Percentiles rank a stretch among this genome's conserved stretches.
Conservation (phyloP, 129 eudicot species). For the Artemisia tridentata region DNA sequence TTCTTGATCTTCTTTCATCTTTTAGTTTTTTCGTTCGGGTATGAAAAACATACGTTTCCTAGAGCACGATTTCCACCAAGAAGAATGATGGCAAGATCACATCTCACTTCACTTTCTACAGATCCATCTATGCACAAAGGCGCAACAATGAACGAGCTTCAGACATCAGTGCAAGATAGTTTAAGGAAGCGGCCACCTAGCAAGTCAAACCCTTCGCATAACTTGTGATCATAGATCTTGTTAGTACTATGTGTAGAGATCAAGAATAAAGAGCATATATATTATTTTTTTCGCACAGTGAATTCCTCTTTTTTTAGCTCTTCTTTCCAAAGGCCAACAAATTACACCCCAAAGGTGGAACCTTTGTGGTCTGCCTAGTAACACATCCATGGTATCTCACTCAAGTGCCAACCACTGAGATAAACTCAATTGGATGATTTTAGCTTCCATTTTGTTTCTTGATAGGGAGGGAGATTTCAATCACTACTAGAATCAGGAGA, state of each 20-base stretch:
- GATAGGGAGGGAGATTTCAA: slow-evolving; percentile 6
- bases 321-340: neutral
- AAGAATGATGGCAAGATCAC: slow-evolving; percentile 39
- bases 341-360: neutral
- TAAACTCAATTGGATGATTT: slow-evolving; percentile 19
- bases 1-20: slow-evolving; percentile 40
- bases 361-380: neutral
- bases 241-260: slow-evolving; percentile 25
- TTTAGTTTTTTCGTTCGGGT: slow-evolving; percentile 11
- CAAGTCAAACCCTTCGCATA: slow-evolving; percentile 72
- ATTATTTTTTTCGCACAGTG: neutral
- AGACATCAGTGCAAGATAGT: slow-evolving; percentile 49
- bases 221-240: slow-evolving; percentile 37
- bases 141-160: slow-evolving; percentile 33
- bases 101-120: slow-evolving; percentile 36
- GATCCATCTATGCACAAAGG: slow-evolving; percentile 41
- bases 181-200: slow-evolving; percentile 61
- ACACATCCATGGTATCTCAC: neutral
- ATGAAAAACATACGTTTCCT: slow-evolving; percentile 3
- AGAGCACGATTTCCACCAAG: slow-evolving; percentile 47
- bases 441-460: slow-evolving; percentile 12
- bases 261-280: slow-evolving; percentile 14
- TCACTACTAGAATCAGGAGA: too few relatives aligned
- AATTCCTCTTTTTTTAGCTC: slow-evolving; percentile 13
- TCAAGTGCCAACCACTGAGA: neutral